Percentiles rank a stretch among this genome's conserved stretches.
Evolutionary conservation across 202 grass and related monocot species (phyloP).

Genomic region (Dendrocalamus latiflorus): DNA sequence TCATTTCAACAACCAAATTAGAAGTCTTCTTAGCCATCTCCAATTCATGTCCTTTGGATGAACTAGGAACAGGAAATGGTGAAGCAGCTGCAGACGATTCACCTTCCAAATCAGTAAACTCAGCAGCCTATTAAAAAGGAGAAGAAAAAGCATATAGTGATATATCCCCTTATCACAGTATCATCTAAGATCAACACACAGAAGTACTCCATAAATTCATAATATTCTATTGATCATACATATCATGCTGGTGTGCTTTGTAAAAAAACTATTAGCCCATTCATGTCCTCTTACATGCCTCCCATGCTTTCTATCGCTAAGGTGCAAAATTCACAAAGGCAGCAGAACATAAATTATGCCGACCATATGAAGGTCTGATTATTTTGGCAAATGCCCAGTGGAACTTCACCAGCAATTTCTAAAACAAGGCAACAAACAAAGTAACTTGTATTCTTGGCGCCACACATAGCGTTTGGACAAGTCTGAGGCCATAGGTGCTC

Average conservation of each 20-base stretch:
- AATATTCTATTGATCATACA: background rate
- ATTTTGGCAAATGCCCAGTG: background rate
- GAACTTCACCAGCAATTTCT: background rate
- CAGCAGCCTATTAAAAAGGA: conserved; percentile 35
- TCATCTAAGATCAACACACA: background rate
- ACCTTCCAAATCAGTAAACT: conserved; percentile 55
- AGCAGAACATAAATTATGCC: background rate
- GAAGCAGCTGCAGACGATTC: conserved; percentile 33
- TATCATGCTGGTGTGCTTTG: background rate
- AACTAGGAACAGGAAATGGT: conserved; percentile 41
- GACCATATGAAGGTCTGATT: background rate
- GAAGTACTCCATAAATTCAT: background rate
- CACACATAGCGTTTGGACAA: background rate
- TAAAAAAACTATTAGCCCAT: background rate
- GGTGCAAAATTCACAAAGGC: background rate
- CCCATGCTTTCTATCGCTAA: background rate
- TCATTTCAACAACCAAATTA: conserved; percentile 18
- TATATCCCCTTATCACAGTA: background rate
- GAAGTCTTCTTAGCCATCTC: conserved; percentile 44
- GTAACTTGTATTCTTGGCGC: background rate
- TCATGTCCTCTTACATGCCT: background rate
- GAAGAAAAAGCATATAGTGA: background rate
- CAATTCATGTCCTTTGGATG: conserved; percentile 28
- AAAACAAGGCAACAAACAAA: background rate
- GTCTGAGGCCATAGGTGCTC: background rate